A percentile compares a stretch with the other conserved stretches of the same genome.
phyloP scores from a whole-genome alignment of 23 red algal genomes.

The Gracilaria vermiculophylla region DNA sequence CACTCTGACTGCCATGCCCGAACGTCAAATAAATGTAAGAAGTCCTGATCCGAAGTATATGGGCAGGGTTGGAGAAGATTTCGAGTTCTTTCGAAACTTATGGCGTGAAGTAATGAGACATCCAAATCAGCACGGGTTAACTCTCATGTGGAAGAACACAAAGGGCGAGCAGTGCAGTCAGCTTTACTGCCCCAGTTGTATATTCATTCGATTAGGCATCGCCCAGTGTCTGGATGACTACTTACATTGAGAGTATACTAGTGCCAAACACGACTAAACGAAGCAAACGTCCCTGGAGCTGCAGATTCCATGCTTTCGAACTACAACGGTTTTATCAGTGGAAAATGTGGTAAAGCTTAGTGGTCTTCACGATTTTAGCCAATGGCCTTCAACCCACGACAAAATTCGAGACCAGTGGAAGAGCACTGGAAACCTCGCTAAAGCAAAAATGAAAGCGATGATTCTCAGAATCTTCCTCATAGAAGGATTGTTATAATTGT shows the following conservation, averaged over 20 bases:
- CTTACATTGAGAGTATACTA: background rate
- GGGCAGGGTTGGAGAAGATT: background rate
- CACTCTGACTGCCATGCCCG: conserved; percentile 23
- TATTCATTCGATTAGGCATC: background rate
- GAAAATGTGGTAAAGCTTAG: no score
- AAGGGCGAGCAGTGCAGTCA: background rate
- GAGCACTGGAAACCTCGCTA: no score
- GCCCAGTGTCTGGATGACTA: background rate
- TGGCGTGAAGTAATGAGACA: conserved; percentile 11
- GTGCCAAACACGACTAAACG: no score
- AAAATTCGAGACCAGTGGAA: no score
- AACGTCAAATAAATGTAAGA: conserved; percentile 9
- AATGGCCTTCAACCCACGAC: no score
- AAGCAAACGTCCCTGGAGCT: background rate
- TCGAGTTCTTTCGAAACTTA: background rate
- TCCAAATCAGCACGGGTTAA: background rate
- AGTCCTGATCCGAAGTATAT: conserved; percentile 42
- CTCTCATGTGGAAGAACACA: background rate
- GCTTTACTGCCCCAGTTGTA: background rate
- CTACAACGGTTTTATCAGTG: no score
- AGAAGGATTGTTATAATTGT: no score
- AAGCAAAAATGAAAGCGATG: no score
- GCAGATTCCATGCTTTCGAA: background rate
- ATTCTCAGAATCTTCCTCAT: no score
- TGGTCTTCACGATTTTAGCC: no score